A percentile compares a stretch with the other conserved stretches of the same genome.
Evolutionary conservation across 305 asterid species (phyloP).

Genomic region (Fraxinus ornus): DNA sequence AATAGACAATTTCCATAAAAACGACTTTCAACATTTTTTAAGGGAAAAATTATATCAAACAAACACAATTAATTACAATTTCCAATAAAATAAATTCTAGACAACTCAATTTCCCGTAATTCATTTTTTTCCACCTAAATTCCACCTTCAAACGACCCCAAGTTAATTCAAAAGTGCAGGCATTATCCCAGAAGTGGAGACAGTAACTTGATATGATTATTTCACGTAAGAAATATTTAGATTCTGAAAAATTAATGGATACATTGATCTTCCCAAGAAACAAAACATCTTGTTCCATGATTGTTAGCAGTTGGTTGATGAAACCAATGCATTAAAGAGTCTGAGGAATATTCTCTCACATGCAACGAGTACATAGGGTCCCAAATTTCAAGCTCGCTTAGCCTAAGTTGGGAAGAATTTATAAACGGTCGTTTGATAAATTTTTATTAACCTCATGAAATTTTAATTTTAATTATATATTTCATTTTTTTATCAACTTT

Average conservation of each 20-base stretch:
- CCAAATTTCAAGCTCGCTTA: background rate
- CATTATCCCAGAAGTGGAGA: background rate
- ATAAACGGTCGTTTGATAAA: background rate
- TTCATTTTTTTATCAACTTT: no score
- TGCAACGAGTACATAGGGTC: background rate
- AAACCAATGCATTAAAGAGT: background rate
- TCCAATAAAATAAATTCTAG: no score
- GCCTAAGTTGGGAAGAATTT: background rate
- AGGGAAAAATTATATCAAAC: no score
- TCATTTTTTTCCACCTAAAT: no score
- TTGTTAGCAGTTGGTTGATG: conserved; percentile 1
- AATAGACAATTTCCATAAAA: no score
- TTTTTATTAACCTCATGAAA: no score
- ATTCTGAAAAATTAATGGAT: no score
- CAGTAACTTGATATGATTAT: background rate
- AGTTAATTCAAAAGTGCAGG: background rate
- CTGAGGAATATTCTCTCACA: background rate
- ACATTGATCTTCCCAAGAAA: background rate
- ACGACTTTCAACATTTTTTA: no score
- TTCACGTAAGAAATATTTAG: background rate
- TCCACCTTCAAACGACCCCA: no score
- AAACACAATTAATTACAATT: no score
- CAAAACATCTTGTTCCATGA: background rate
- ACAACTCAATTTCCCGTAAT: no score
- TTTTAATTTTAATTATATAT: no score